phyloP scores from a whole-genome alignment of 192 early-diverging fungal species.

The Podila clonocystis region DNA sequence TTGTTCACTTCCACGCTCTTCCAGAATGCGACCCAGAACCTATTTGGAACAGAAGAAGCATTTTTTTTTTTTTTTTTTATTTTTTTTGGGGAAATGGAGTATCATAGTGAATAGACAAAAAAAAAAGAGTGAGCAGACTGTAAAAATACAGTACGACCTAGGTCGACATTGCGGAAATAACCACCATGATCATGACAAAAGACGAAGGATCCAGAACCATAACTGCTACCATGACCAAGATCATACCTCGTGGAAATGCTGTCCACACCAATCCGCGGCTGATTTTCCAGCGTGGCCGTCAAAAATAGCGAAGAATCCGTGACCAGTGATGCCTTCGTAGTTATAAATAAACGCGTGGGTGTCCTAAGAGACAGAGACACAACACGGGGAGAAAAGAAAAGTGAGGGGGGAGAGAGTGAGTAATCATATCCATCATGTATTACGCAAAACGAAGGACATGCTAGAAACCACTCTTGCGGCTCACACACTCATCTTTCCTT shows the following conservation, averaged over 20 bases:
- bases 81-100: background rate
- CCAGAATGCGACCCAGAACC: constrained; percentile 70
- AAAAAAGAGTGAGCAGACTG: background rate
- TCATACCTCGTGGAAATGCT: constrained; percentile 80
- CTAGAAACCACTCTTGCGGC: background rate
- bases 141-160: background rate
- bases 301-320: constrained; percentile 94
- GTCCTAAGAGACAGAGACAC: constrained; percentile 62
- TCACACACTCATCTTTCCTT: background rate
- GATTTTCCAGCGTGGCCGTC: constrained; percentile 97
- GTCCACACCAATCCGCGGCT: constrained; percentile 96
- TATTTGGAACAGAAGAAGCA: background rate
- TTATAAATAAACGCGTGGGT: constrained; percentile 88
- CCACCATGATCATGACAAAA: background rate
- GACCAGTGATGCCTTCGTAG: constrained; percentile 81
- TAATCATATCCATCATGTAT: too few relatives aligned
- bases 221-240: constrained; percentile 2
- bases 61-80: too few relatives aligned
- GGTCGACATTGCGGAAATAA: background rate
- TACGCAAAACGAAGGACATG: too few relatives aligned
- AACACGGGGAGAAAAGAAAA: constrained; percentile 10
- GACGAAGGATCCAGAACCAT: background rate
- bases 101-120: background rate
- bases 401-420: background rate
- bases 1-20: constrained; percentile 66